Evolutionary conservation across 2,329 filamentous ascomycete genomes (phyloP).

Genomic region (Truncatella angustata): DNA sequence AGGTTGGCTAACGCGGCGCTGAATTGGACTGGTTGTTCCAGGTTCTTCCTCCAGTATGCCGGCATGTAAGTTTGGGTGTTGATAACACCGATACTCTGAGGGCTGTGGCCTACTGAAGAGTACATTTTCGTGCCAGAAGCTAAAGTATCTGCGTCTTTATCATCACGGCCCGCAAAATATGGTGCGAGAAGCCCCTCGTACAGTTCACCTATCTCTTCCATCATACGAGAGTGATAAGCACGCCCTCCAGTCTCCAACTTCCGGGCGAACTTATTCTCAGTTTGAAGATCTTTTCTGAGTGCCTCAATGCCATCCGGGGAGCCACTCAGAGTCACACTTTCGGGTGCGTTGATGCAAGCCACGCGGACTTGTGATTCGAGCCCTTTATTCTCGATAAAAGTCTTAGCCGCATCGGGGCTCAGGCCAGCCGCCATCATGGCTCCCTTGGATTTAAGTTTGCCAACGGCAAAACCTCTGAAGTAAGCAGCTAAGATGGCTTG

Average conservation of each 20-base stretch:
- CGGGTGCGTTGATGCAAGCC: slow-evolving; percentile 3
- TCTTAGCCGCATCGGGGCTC: background rate
- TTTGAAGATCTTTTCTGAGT: background rate
- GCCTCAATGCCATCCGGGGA: background rate
- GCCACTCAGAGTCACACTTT: slow-evolving; percentile 7
- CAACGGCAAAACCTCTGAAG: background rate
- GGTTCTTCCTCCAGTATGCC: background rate
- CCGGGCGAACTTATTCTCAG: slow-evolving; percentile 1
- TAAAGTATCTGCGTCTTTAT: background rate
- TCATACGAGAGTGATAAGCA: slow-evolving; percentile 17
- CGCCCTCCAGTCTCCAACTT: slow-evolving; percentile 11
- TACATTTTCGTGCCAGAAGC: background rate
- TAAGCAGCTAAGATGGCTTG: background rate
- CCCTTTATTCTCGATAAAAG: slow-evolving; percentile 2
- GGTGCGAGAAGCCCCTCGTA: slow-evolving; percentile 10
- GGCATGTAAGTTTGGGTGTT: background rate
- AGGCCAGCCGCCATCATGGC: background rate
- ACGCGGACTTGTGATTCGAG: background rate
- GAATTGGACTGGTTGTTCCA: slow-evolving; percentile 4
- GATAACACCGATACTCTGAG: background rate
- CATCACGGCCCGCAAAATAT: background rate
- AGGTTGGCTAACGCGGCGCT: slow-evolving; percentile 11
- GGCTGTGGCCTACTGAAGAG: background rate
- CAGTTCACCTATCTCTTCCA: slow-evolving; percentile 10
- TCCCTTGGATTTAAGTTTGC: background rate